These are phyloP conservation scores for Rhizopogon vulgaris DNA, from an alignment of 768 basidiomycete species.

Conservation along the genomic window DNA sequence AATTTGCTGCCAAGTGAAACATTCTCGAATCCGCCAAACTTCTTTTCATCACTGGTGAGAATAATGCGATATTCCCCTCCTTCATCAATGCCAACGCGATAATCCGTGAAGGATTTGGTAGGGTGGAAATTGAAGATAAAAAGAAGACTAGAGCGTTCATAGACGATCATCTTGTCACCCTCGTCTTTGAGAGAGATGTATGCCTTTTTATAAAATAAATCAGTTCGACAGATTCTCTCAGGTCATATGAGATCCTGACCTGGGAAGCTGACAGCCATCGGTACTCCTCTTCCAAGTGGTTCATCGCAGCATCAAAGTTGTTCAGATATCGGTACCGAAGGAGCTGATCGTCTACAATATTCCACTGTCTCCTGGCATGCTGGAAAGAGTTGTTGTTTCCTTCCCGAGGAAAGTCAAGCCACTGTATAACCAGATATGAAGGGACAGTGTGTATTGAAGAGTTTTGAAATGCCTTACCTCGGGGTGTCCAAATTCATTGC, in stretches of 20 bases:
- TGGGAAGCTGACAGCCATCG: slow-evolving; percentile 81
- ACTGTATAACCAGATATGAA: slow-evolving; percentile 36
- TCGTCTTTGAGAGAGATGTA: slow-evolving; percentile 95
- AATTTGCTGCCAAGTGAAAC: slow-evolving; percentile 57
- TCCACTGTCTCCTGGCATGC: slow-evolving; percentile 96
- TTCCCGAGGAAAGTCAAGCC: slow-evolving; percentile 98
- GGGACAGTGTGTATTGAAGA: not conserved
- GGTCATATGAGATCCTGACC: slow-evolving; percentile 33
- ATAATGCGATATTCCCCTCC: slow-evolving; percentile 81
- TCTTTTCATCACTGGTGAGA: slow-evolving; percentile 78
- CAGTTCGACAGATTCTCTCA: not conserved
- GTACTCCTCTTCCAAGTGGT: slow-evolving; percentile 72
- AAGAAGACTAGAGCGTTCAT: slow-evolving; percentile 87
- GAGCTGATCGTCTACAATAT: slow-evolving; percentile 77
- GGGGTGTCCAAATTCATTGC: slow-evolving; percentile 97
- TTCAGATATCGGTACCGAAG: slow-evolving; percentile 94
- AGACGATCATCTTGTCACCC: slow-evolving; percentile 87
- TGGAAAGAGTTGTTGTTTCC: slow-evolving; percentile 97
- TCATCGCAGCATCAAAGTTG: slow-evolving; percentile 92
- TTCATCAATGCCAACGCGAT: slow-evolving; percentile 84
- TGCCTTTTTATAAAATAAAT: slow-evolving; percentile 40
- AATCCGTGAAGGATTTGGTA: slow-evolving; percentile 85
- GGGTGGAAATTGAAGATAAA: slow-evolving; percentile 99
- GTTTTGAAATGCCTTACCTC: slow-evolving; percentile 47
- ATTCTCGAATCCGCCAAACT: slow-evolving; percentile 88